These are phyloP conservation scores for Sparassis latifolia DNA, from an alignment of 1,284 basidiomycete genomes.

Conservation along the genomic window DNA sequence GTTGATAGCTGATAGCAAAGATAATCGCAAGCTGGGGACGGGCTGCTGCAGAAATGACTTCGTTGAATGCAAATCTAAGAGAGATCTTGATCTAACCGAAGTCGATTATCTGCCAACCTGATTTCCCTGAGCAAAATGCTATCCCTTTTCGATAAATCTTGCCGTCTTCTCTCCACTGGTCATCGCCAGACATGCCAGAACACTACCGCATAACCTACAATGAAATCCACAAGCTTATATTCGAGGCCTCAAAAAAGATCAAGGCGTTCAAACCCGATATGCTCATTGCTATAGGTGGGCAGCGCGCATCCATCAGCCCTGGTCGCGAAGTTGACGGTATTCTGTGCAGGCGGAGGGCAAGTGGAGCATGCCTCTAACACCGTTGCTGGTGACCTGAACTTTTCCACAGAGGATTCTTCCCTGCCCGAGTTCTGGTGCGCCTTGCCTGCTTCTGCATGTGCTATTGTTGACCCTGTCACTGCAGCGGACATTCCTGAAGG, in stretches of 20 bases:
- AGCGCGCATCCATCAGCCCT: slow-evolving; percentile 1
- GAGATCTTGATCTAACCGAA: neutral
- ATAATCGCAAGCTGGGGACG: neutral
- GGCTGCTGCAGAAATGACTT: neutral
- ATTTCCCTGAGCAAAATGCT: slow-evolving; percentile 1
- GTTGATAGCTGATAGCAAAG: slow-evolving; percentile 1
- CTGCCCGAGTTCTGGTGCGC: slow-evolving; percentile 81
- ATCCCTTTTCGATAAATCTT: neutral
- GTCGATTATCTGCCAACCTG: neutral
- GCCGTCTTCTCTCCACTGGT: neutral
- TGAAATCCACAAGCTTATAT: slow-evolving; percentile 78
- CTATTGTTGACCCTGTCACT: neutral
- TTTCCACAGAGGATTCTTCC: slow-evolving; percentile 78
- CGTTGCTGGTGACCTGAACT: slow-evolving; percentile 14
- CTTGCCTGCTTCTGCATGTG: slow-evolving; percentile 1
- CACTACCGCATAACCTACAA: slow-evolving; percentile 77
- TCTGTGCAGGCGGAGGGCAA: slow-evolving; percentile 65
- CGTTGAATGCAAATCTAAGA: neutral
- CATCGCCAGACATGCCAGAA: slow-evolving; percentile 31
- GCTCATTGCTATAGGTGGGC: slow-evolving; percentile 74
- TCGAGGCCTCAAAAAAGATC: slow-evolving; percentile 52
- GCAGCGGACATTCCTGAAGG: slow-evolving; percentile 83
- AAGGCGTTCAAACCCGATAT: slow-evolving; percentile 71
- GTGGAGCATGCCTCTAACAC: slow-evolving; percentile 24
- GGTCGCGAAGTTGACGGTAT: slow-evolving; percentile 5